Evolutionary conservation across 2,329 filamentous ascomycete species (phyloP).

Genomic region (Xylariales sp.): DNA sequence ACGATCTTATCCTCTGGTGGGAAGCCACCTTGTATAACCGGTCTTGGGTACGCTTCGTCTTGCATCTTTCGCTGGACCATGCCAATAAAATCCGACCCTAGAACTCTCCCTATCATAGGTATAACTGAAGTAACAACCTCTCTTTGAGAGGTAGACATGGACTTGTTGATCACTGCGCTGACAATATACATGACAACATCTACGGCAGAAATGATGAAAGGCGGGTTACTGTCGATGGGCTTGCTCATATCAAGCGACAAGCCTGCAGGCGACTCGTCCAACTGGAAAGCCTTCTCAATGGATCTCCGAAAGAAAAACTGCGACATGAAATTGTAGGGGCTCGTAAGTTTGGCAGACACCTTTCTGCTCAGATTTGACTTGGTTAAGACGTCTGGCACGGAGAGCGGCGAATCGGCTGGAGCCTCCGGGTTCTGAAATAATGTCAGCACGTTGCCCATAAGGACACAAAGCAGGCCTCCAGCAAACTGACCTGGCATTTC

Average conservation of each 20-base stretch:
- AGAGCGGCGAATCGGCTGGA: conserved; percentile 52
- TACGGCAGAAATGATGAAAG: conserved; percentile 90
- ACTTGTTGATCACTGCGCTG: conserved; percentile 83
- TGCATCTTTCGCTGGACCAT: conserved; percentile 99
- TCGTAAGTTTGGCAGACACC: conserved; percentile 66
- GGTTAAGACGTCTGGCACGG: conserved; percentile 67
- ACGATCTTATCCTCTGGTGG: conserved; percentile 88
- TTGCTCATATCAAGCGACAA: conserved; percentile 72
- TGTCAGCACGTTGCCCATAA: conserved; percentile 22
- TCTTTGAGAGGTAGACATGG: conserved; percentile 79
- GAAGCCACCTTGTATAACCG: conserved; percentile 70
- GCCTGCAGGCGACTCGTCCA: conserved; percentile 82
- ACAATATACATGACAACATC: conserved; percentile 99
- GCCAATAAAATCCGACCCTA: conserved; percentile 86
- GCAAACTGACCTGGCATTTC: conserved; percentile 69
- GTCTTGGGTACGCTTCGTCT: conserved; percentile 86
- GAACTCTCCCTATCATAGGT: conserved; percentile 72
- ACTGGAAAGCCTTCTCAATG: conserved; percentile 94
- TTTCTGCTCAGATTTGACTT: conserved; percentile 81
- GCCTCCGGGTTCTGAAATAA: conserved; percentile 47
- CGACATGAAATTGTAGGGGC: conserved; percentile 86
- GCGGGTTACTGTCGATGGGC: conserved; percentile 70
- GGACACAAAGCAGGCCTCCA: conserved; percentile 11
- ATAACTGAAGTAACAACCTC: conserved; percentile 74
- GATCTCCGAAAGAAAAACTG: conserved; percentile 96